Conservation (phyloP, 176 grass and related monocot species). For the Oryza nivara region DNA sequence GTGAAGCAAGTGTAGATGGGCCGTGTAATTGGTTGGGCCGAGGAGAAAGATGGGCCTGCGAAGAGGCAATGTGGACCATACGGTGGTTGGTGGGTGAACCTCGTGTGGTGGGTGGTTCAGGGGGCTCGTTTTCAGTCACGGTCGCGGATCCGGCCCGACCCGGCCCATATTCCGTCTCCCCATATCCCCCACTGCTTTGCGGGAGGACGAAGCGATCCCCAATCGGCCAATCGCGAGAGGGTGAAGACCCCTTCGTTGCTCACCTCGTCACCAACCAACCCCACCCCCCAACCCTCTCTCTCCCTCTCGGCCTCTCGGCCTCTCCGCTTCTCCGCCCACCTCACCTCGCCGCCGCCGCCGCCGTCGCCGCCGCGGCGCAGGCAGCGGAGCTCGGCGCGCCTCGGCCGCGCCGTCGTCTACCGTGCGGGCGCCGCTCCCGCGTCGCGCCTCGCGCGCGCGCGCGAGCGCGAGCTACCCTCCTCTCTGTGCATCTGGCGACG, state of each 20-base stretch:
- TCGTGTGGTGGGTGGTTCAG: background rate
- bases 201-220: constrained; percentile 12
- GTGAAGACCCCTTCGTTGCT: background rate
- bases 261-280: constrained; percentile 27
- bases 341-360: background rate
- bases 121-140: background rate
- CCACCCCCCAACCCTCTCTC: background rate
- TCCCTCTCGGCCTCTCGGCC: background rate
- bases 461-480: background rate
- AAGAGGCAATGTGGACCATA: background rate
- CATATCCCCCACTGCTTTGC: background rate
- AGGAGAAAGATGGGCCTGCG: background rate
- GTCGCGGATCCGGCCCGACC: background rate
- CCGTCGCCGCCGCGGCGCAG: background rate
- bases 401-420: no score
- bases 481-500: constrained; percentile 33
- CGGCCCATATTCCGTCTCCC: background rate
- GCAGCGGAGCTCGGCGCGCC: background rate
- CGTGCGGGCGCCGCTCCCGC: no score
- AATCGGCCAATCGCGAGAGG: constrained; percentile 22
- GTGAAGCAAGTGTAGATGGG: background rate
- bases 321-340: constrained; percentile 1
- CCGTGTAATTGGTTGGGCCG: background rate
- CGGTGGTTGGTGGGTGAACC: background rate
- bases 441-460: background rate